Evolutionary conservation across 2,329 filamentous ascomycete species (phyloP), one percentile per base, ranked within the genome.

Genomic region (Colletotrichum caudatum): DNA sequence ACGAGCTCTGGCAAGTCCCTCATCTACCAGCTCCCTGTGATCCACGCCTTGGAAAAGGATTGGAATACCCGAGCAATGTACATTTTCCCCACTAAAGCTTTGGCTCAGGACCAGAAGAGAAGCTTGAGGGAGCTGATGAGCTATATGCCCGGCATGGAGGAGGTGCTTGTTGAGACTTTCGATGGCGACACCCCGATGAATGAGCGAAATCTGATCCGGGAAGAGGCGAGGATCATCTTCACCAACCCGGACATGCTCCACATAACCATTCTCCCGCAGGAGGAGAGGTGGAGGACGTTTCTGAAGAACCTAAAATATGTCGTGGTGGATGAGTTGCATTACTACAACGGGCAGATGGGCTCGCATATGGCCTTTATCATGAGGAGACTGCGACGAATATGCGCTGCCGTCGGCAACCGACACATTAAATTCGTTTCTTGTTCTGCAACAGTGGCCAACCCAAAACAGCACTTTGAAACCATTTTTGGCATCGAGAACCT

Each of bases 221-320:
- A 98, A 50, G 91, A 97, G 81, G 96, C 93, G 0, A 89, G 94
- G 33, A 94, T 98, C 73, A 95, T 99, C 62, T 98, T 99, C 78
- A 99, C 96, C 0, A 99, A 99, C 76, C 96, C 96, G 0, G 96
- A 99, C 77, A 99, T 98, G 95, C 86, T 99, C 46, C 96, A 99
- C 76, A 90, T 98, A 44, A 97, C 94, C 0, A 97, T 99, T 35
- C 82, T 99, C 4, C 95, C 96, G 0, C 93, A 98, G 77, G 96
- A 99, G 82, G 92, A 94, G 74, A 88, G 89, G 39, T 99, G 96
- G 96, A 88, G 95, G 58, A 89, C 88, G 0, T 98, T 97, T 75
- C 81, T 99, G n/a, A 90, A 94, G 79, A 94, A 97, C 75, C 83
- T 99, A 18, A 93, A 92, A 74, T 98, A 93, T 77, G 95, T 99